These are phyloP conservation scores for Ceratocystis papillata DNA, from an alignment of 2,329 filamentous ascomycete species.

Conservation along the genomic window DNA sequence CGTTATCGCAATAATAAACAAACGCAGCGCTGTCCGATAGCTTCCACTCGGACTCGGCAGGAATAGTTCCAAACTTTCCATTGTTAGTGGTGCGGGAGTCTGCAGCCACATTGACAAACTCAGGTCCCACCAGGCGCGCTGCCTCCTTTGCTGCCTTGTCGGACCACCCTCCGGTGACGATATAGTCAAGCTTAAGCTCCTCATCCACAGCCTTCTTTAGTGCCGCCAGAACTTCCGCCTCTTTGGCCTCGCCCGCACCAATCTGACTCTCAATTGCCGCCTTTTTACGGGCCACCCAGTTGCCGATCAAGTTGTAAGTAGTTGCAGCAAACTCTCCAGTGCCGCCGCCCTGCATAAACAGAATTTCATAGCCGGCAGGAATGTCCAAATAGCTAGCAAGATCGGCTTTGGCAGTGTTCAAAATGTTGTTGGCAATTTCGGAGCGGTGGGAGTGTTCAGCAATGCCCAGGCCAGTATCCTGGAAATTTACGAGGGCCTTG, in stretches of 20 bases:
- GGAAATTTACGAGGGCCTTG: conserved; percentile 67
- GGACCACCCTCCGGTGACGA: conserved; percentile 82
- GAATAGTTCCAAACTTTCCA: conserved; percentile 79
- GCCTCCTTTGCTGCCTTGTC: conserved; percentile 82
- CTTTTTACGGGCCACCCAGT: conserved; percentile 66
- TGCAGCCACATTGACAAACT: conserved; percentile 68
- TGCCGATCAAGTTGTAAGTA: conserved; percentile 70
- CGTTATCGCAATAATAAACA: conserved; percentile 87
- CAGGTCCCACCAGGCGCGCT: conserved; percentile 60
- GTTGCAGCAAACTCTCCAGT: conserved; percentile 75
- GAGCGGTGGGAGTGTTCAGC: conserved; percentile 88
- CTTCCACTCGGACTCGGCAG: conserved; percentile 64
- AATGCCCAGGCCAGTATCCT: conserved; percentile 70
- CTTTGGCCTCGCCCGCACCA: conserved; percentile 36
- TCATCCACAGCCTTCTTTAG: conserved; percentile 52
- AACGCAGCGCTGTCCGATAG: conserved; percentile 58
- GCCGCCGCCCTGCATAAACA: conserved; percentile 82
- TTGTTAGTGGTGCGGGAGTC: conserved; percentile 56
- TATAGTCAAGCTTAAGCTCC: conserved; percentile 74
- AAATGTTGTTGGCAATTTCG: conserved; percentile 62
- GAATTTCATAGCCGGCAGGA: conserved; percentile 72
- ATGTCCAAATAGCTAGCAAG: conserved; percentile 67
- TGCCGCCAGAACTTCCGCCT: conserved; percentile 40
- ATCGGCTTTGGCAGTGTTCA: conserved; percentile 66
- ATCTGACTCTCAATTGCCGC: conserved; percentile 48